phyloP scores from a whole-genome alignment of 2,329 filamentous ascomycete genomes.

The Cadophora luteo-olivacea region DNA sequence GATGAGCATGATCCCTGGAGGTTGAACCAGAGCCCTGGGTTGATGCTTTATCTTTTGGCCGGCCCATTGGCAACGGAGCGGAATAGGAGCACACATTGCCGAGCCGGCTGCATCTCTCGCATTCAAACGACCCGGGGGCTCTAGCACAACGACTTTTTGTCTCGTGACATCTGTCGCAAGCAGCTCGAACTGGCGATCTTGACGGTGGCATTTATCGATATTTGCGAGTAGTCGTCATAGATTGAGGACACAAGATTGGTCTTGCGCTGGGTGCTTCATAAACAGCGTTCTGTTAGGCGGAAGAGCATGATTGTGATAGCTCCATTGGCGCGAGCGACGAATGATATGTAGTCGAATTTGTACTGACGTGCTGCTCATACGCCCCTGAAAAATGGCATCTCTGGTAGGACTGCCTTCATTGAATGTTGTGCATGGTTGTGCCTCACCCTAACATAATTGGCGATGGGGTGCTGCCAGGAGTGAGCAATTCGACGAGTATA shows the following conservation, averaged over 20 bases:
- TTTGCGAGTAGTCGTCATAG: neutral
- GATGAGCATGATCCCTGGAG: neutral
- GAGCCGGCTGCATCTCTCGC: conserved; percentile 3
- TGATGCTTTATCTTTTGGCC: conserved; percentile 1
- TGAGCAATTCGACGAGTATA: neutral
- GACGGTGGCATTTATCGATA: neutral
- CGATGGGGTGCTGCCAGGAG: neutral
- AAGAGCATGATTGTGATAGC: neutral
- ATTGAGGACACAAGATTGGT: neutral
- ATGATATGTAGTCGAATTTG: neutral
- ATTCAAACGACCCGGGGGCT: neutral
- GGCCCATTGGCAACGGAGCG: conserved; percentile 1
- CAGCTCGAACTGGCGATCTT: conserved; percentile 1
- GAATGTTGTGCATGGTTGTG: neutral
- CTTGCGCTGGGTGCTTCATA: neutral
- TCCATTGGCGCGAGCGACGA: neutral
- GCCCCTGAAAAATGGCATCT: neutral
- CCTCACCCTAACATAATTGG: neutral
- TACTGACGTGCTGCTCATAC: neutral
- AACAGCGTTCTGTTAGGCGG: neutral
- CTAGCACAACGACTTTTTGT: conserved; percentile 1
- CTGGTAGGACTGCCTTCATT: neutral
- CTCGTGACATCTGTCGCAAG: conserved; percentile 6
- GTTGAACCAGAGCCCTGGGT: neutral
- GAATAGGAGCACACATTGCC: neutral